These are phyloP conservation scores for Dryas octopetala DNA, from an alignment of 306 rosid genomes.

Conservation along the genomic window DNA sequence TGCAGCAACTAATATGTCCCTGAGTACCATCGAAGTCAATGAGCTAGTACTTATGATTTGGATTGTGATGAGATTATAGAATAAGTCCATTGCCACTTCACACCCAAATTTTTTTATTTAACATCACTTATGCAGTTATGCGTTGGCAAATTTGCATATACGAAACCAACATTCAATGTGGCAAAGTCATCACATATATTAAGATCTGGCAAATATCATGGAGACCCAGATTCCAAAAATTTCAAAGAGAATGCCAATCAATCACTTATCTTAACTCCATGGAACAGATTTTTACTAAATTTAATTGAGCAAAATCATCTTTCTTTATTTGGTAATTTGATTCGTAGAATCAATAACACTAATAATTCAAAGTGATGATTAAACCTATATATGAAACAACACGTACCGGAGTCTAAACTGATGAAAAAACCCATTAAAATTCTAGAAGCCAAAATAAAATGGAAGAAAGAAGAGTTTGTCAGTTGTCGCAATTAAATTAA, in stretches of 20 bases:
- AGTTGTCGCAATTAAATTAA: neutral
- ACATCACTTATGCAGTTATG: too few relatives aligned
- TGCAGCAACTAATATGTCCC: neutral
- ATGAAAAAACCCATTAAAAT: too few relatives aligned
- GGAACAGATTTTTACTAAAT: neutral
- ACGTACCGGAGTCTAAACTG: too few relatives aligned
- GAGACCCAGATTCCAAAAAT: neutral
- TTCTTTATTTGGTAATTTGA: neutral
- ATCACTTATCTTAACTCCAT: neutral
- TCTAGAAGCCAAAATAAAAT: too few relatives aligned
- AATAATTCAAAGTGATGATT: neutral
- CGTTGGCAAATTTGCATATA: neutral
- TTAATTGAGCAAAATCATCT: neutral
- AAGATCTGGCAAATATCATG: neutral
- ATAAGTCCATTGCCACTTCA: neutral
- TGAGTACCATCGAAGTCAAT: neutral
- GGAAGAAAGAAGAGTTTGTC: too few relatives aligned
- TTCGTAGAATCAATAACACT: neutral
- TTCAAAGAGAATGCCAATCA: neutral
- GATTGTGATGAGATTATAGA: neutral
- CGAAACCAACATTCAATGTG: too few relatives aligned
- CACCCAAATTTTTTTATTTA: neutral
- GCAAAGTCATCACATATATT: neutral
- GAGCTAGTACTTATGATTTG: neutral
- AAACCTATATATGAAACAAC: too few relatives aligned